Evolutionary conservation across 2,329 filamentous ascomycete species (phyloP), one percentile per base, ranked within the genome.

Genomic region (Ophiostoma tasmaniense): DNA sequence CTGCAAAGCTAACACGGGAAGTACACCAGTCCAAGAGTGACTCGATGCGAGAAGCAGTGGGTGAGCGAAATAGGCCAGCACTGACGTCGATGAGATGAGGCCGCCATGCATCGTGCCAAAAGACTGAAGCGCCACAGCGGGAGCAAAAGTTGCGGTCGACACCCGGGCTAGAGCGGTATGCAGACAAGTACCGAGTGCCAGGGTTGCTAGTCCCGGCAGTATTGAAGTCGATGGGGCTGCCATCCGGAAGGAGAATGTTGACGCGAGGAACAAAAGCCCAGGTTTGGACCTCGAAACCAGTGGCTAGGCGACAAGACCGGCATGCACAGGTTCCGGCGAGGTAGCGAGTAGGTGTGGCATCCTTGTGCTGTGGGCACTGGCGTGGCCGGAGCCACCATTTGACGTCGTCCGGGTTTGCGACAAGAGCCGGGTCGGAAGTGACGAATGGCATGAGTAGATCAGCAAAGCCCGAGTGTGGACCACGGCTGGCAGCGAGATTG

Each of bases 231-330:
- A 71, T 20, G 4, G 55, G 14, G 14, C 42, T 10, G 2, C 52
- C 52, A 61, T 20, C 1, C 7, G 55, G 13, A 10, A 85, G 79
- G 22, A 80, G 76, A 67, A 91, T 85, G 73, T 89, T 87, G 1
- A 77, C 76, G n/a, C 81, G 80, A 0, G 87, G 87, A 0, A 90
- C 78, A 74, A 90, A 91, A 0, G 85, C 81, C 89, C 89, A 91
- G 0, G 83, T 79, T 73, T 89, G 84, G 64, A 90, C 82, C 69
- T 90, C 86, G 72, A 86, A 88, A 2, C 88, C 88, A 0, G 84
- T 82, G 0, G 78, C 77, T 3, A 87, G 78, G 6, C 88, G 85
- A 75, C 89, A 92, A 1, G 85, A 85, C 5, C 78, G 80, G 76
- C 89, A 91, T 1, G 82, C 80, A 73, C 80, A 73, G 8, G 84